Base-by-base conservation (phyloP, 2,329 filamentous ascomycete species). In the Hypoxylon sp. region DNA sequence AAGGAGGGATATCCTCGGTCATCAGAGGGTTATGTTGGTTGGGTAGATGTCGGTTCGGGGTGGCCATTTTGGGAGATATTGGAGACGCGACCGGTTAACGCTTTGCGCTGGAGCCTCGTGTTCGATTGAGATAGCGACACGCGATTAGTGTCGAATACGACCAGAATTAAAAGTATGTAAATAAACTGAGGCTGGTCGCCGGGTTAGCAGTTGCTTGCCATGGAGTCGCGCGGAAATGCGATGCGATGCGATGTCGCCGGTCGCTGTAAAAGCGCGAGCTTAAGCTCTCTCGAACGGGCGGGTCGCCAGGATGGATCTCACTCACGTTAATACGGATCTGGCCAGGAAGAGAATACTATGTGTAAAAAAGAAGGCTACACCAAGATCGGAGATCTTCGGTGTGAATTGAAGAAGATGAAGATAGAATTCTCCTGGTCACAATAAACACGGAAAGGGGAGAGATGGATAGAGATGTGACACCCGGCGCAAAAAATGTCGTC, bases 1-100 rank as follows among this genome's bases (percentile, higher is more conserved):
- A 87, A 56, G 83, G 76, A 58, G 91, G 91, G 60, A 90, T 83
- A 72, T 88, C 85, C 67, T 89, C 87, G 27, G 87, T 84, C 79
- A 93, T 86, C 69, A 92, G 84, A 71, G 88, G 89, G 79, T 93
- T 93, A 77, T 86, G 84, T 80, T 84, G 84, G 74, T 82, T 80
- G 35, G 91, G 91, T 70, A 93, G 82, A 52, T 78, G 80, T 78
- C 88, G 39, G 7, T 44, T 76, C 17, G 77, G 73, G 51, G 75
- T 71, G 42, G 77, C 78, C 81, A 84, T 85, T 64, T 77, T 76
- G 72, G 24, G 31, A 35, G 61, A 62, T 65, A 65, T 65, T 51
- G 47, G 42, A 63, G 63, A 69, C 63, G 70, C 73, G 73, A 73
- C 73, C 56, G 39, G 70, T 62, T 65, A 69, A 42, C 19, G 67